These are phyloP conservation scores for Lithocarpus polystachyus DNA, from an alignment of 306 rosid genomes.

Conservation along the genomic window DNA sequence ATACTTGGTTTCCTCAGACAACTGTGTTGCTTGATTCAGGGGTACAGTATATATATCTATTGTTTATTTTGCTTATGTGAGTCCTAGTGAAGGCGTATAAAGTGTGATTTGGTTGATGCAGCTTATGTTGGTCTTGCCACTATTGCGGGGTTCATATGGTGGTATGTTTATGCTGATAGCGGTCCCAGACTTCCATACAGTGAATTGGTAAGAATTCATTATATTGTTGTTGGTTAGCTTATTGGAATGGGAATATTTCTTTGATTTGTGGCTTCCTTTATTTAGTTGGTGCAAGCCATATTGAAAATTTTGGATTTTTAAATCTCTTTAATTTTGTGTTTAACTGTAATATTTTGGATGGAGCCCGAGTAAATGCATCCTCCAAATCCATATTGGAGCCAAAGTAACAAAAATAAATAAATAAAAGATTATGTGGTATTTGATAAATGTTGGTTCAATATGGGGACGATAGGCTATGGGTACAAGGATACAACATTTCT, in stretches of 20 bases:
- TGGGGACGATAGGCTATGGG: too few species aligned
- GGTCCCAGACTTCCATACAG: conserved; percentile 85
- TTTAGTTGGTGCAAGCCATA: neutral
- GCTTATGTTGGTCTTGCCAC: conserved; percentile 98
- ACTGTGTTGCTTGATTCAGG: neutral
- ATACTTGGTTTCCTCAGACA: neutral
- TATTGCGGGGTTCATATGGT: conserved; percentile 94
- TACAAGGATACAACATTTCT: too few species aligned
- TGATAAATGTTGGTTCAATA: neutral
- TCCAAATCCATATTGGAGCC: neutral
- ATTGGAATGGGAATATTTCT: neutral
- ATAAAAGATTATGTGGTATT: neutral
- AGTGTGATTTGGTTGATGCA: conserved; percentile 46
- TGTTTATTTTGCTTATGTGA: neutral
- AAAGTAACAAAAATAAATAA: neutral
- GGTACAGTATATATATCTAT: neutral
- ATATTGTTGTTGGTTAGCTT: neutral
- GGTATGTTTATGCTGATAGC: conserved; percentile 84
- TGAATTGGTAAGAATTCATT: conserved; percentile 71
- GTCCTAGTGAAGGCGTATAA: neutral
- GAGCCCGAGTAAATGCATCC: neutral
- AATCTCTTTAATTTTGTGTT: neutral
- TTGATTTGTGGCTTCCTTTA: neutral
- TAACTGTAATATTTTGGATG: neutral
- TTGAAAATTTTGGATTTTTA: neutral